Percentiles rank a stretch among this genome's conserved stretches.
These are phyloP conservation scores for Trypanosoma rangeli DNA, from an alignment of 208 protist genomes.

Conservation along the genomic window DNA sequence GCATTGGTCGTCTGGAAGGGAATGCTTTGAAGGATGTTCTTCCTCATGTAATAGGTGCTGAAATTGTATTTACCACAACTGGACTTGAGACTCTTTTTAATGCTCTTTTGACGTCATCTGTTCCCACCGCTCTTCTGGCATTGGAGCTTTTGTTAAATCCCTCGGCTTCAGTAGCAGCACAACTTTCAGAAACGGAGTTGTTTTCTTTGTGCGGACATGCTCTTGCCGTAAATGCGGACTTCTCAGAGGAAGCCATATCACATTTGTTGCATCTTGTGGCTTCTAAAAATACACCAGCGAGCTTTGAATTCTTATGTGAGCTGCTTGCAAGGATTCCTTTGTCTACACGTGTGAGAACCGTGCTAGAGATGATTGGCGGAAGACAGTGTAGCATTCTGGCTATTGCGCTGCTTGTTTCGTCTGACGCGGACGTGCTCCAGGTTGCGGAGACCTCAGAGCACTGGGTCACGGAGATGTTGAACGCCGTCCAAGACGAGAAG, in stretches of 20 bases:
- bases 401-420: constrained; percentile 21
- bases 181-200: constrained; percentile 12
- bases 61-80: background rate
- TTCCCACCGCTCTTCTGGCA: constrained; percentile 15
- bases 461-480: constrained; percentile 13
- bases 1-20: constrained; percentile 27
- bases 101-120: constrained; percentile 15
- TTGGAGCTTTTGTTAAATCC: constrained; percentile 23
- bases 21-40: constrained; percentile 16
- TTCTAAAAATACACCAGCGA: constrained; percentile 3
- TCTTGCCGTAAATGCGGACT: constrained; percentile 7
- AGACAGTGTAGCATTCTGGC: constrained; percentile 7
- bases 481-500: background rate
- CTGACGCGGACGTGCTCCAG: constrained; percentile 6
- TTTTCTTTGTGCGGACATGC: constrained; percentile 25
- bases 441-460: constrained; percentile 4
- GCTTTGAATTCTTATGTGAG: constrained; percentile 30
- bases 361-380: constrained; percentile 13
- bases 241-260: constrained; percentile 11
- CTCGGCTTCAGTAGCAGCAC: background rate
- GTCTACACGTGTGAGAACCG: background rate
- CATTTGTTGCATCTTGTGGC: constrained; percentile 6
- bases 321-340: constrained; percentile 14
- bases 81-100: constrained; percentile 20
- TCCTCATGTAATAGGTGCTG: background rate